Conservation (phyloP, 2,329 filamentous ascomycete genomes). For the Colletotrichum sp. region DNA sequence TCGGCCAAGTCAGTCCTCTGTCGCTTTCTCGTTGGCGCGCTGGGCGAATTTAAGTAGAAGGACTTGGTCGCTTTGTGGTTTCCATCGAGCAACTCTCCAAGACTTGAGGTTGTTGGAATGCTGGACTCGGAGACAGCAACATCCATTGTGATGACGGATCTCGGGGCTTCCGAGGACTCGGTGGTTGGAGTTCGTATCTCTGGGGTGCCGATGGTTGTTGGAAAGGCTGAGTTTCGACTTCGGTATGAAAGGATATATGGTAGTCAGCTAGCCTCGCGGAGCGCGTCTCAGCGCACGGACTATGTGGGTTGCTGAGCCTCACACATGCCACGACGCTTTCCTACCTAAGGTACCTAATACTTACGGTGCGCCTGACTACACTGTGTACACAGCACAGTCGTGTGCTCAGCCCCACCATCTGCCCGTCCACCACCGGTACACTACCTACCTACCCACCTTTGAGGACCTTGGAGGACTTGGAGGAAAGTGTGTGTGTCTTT, state of each 20-base stretch:
- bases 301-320: not conserved
- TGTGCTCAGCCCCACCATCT: not conserved
- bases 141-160: slow-evolving; percentile 14
- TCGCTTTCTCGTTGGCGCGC: slow-evolving; percentile 32
- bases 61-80: slow-evolving; percentile 46
- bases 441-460: not conserved
- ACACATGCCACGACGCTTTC: not conserved
- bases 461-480: not conserved
- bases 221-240: not conserved
- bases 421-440: too few species aligned
- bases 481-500: too few species aligned
- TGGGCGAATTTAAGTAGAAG: slow-evolving; percentile 38
- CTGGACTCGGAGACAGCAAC: slow-evolving; percentile 30
- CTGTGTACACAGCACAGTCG: not conserved
- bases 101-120: slow-evolving; percentile 27
- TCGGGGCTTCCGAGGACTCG: not conserved
- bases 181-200: not conserved
- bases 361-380: not conserved
- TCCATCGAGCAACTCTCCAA: slow-evolving; percentile 42
- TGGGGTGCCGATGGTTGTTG: not conserved
- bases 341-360: too few species aligned
- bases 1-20: slow-evolving; percentile 30
- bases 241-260: not conserved
- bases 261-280: not conserved
- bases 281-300: not conserved